Evolutionary conservation across 2,329 filamentous ascomycete species (phyloP).

Genomic region (Anthostomella pinea): DNA sequence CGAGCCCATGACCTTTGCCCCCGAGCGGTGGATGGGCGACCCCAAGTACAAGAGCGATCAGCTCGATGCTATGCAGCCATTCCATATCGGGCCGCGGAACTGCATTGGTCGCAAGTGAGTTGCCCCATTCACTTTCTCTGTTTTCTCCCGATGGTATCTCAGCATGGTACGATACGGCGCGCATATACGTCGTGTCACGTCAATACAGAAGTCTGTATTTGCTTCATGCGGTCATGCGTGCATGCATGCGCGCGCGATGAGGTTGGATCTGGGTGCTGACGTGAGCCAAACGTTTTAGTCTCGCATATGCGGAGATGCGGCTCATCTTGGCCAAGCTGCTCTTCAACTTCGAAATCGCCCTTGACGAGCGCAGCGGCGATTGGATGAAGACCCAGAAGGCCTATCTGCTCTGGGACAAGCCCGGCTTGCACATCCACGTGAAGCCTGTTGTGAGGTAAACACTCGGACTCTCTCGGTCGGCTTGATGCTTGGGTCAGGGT

Average conservation of each 20-base stretch:
- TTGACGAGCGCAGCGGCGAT: conserved; percentile 24
- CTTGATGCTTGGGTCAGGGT: neutral
- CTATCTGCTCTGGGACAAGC: conserved; percentile 36
- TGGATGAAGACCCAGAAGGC: conserved; percentile 33
- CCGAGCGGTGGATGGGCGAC: conserved; percentile 38
- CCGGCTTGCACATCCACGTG: conserved; percentile 31
- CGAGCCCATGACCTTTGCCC: conserved; percentile 36
- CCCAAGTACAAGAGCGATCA: conserved; percentile 31
- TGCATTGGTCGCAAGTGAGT: conserved; percentile 41
- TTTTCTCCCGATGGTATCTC: neutral
- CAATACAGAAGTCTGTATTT: no score
- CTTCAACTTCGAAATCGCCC: conserved; percentile 38
- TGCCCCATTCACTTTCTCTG: neutral
- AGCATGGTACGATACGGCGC: neutral
- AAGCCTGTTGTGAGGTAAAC: conserved; percentile 10
- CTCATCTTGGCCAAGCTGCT: conserved; percentile 37
- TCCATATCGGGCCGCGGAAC: conserved; percentile 37
- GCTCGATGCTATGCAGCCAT: conserved; percentile 35
- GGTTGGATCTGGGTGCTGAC: neutral
- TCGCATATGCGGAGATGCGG: conserved; percentile 42
- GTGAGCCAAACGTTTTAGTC: conserved; percentile 19
- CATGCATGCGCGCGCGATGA: no score
- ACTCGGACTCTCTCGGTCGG: conserved; percentile 8
- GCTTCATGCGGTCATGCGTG: no score
- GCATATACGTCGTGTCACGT: no score